These are phyloP conservation scores for Solanum aculeatissimum DNA, from an alignment of 305 asterid genomes.

Conservation along the genomic window DNA sequence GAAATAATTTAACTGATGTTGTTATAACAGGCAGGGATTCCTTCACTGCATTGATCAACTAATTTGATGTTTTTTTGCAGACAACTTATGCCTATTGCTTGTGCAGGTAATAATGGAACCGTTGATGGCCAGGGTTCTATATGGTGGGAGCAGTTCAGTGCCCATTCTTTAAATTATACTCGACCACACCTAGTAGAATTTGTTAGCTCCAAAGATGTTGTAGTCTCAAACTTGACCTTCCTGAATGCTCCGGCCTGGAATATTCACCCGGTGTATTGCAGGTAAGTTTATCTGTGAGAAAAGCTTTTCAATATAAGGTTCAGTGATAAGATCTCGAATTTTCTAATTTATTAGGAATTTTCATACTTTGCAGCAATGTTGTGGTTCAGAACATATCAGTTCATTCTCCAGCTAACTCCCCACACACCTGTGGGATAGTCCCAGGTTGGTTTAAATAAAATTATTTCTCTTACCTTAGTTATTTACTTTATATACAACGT, in stretches of 20 bases:
- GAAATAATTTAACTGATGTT: conserved; percentile 53
- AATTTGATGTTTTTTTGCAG: neutral
- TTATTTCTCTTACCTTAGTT: neutral
- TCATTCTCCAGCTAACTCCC: conserved; percentile 60
- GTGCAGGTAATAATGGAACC: conserved; percentile 68
- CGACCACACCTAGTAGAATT: conserved; percentile 71
- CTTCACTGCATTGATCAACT: neutral
- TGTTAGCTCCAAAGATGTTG: conserved; percentile 37
- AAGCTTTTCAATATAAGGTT: neutral
- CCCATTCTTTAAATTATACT: conserved; percentile 53
- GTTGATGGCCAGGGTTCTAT: conserved; percentile 74
- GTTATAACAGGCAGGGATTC: conserved; percentile 48
- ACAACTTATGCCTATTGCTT: conserved; percentile 1
- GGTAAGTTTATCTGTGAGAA: conserved; percentile 21
- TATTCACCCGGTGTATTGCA: conserved; percentile 63
- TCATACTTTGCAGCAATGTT: conserved; percentile 43
- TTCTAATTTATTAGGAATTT: neutral
- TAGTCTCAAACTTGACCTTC: conserved; percentile 62
- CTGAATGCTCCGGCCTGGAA: conserved; percentile 70
- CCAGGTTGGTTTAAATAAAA: conserved; percentile 42
- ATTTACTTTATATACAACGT: neutral
- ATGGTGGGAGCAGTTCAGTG: conserved; percentile 56
- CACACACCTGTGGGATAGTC: conserved; percentile 56
- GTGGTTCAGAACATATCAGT: conserved; percentile 68
- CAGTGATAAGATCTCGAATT: neutral